Conservation (phyloP, 1,284 basidiomycete species). For the Mycena sp. region DNA sequence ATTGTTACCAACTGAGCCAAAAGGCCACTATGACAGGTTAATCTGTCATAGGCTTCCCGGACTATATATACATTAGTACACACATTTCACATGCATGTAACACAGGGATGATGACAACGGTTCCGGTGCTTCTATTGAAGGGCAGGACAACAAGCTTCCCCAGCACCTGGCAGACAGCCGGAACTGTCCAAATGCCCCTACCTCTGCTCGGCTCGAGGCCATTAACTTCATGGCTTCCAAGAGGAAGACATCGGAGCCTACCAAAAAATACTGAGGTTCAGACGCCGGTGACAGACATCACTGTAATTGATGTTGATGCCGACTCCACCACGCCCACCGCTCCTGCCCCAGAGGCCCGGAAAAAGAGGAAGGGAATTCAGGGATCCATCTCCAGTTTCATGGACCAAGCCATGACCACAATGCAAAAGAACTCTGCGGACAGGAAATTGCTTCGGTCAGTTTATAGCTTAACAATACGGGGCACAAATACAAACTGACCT, state of each 20-base stretch:
- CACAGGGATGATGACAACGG: neutral
- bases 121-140: conserved; percentile 19
- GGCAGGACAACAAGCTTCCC: conserved; percentile 28
- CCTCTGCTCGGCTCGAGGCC: neutral
- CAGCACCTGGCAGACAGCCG: conserved; percentile 19
- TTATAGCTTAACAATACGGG: no score
- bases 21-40: no score
- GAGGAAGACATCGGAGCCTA: neutral
- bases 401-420: neutral
- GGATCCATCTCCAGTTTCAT: neutral
- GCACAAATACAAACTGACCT: no score
- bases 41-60: no score
- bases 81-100: no score
- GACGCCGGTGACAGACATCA: neutral
- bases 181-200: conserved; percentile 12
- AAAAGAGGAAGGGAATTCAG: neutral
- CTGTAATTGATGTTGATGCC: neutral
- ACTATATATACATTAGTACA: no score
- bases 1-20: no score
- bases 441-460: conserved; percentile 6
- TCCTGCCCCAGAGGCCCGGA: neutral
- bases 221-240: neutral
- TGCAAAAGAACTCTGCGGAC: neutral
- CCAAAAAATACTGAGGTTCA: neutral
- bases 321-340: neutral